Percentiles rank a stretch among this genome's conserved stretches.
Evolutionary conservation across 495 filamentous ascomycete species (phyloP).

Genomic region (Oleoguttula mirabilis): DNA sequence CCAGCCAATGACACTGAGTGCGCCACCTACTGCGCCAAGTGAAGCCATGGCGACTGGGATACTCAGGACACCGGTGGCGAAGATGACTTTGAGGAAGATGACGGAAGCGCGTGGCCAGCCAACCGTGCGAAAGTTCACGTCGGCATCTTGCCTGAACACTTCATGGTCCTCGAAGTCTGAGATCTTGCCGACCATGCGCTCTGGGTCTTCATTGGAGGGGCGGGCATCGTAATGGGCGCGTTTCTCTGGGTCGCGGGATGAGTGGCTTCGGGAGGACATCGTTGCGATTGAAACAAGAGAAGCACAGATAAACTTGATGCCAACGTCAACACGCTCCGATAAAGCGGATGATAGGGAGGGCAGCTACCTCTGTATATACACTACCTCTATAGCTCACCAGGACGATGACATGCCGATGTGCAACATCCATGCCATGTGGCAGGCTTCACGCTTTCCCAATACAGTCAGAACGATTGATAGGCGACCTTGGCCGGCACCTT

Average conservation of each 20-base stretch:
- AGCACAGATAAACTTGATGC: too few relatives aligned
- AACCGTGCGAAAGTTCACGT: conserved; percentile 46
- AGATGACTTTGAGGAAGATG: conserved; percentile 46
- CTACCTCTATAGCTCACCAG: too few relatives aligned
- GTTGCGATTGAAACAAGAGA: background rate
- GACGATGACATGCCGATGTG: background rate
- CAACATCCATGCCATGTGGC: background rate
- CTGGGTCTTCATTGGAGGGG: conserved; percentile 3
- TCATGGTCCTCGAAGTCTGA: conserved; percentile 24
- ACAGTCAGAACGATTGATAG: background rate
- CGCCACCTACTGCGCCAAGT: conserved; percentile 33
- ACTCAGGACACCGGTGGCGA: conserved; percentile 34
- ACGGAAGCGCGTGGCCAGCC: conserved; percentile 44
- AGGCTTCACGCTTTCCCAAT: background rate
- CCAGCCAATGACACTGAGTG: conserved; percentile 34
- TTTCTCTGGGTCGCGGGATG: conserved; percentile 3
- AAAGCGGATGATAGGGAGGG: too few relatives aligned
- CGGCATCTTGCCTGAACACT: conserved; percentile 41
- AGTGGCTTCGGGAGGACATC: background rate
- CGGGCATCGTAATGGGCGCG: too few relatives aligned
- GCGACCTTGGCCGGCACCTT: conserved; percentile 1
- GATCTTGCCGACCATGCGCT: conserved; percentile 3
- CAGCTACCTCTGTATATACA: too few relatives aligned
- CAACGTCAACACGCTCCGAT: too few relatives aligned
- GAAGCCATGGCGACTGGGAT: conserved; percentile 31